phyloP scores from a whole-genome alignment of 2,329 filamentous ascomycete genomes.

The Penicillium sumatraense region DNA sequence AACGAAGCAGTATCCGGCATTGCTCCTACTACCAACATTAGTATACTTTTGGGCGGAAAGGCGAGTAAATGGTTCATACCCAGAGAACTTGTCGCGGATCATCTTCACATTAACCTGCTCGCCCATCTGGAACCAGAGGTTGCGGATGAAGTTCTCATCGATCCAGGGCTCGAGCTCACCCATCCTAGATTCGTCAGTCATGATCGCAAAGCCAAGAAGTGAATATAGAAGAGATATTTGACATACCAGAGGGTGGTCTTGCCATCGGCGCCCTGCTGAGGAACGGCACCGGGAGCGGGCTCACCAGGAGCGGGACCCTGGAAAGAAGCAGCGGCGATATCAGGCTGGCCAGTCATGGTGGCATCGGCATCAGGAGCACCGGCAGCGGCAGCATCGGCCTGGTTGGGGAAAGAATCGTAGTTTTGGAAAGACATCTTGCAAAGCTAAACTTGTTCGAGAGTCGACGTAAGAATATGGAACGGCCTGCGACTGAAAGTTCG shows the following conservation, averaged over 20 bases:
- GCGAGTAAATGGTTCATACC: slow-evolving; percentile 60
- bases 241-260: slow-evolving; percentile 62
- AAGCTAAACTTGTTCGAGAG: slow-evolving; percentile 28
- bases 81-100: slow-evolving; percentile 98
- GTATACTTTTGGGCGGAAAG: slow-evolving; percentile 27
- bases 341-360: slow-evolving; percentile 62
- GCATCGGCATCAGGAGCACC: slow-evolving; percentile 56
- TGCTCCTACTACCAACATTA: slow-evolving; percentile 65
- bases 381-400: slow-evolving; percentile 61
- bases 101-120: slow-evolving; percentile 99
- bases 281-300: slow-evolving; percentile 44
- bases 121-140: slow-evolving; percentile 89
- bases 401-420: slow-evolving; percentile 67
- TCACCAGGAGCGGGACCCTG: slow-evolving; percentile 53
- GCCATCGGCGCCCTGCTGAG: slow-evolving; percentile 57
- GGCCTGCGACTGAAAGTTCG: slow-evolving; percentile 43
- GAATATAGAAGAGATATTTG: neutral
- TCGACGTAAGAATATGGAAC: slow-evolving; percentile 36
- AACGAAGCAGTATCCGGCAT: slow-evolving; percentile 98
- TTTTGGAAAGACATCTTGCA: slow-evolving; percentile 68
- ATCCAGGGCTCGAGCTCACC: slow-evolving; percentile 99
- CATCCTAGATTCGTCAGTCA: slow-evolving; percentile 69
- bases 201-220: neutral
- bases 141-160: slow-evolving; percentile 98
- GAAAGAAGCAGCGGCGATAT: slow-evolving; percentile 57